Conservation (phyloP, 208 protist genomes). For the Polymyxa betae region DNA sequence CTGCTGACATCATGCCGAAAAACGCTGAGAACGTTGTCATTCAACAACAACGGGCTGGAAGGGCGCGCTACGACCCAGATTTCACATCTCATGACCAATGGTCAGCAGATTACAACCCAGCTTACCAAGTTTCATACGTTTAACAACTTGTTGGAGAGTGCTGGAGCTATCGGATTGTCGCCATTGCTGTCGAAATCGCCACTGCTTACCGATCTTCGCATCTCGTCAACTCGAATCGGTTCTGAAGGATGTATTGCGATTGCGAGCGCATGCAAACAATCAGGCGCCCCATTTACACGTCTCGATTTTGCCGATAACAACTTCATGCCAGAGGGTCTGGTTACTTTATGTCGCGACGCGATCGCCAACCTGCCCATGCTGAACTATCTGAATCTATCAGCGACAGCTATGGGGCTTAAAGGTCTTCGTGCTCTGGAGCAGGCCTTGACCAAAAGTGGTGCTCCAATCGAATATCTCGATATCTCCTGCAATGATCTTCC, state of each 20-base stretch:
- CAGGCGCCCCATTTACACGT: background rate
- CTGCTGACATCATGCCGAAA: background rate
- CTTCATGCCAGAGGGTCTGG: background rate
- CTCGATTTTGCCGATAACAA: constrained; percentile 27
- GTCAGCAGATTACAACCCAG: background rate
- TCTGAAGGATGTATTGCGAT: background rate
- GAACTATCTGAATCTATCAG: constrained; percentile 1
- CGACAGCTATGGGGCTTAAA: background rate
- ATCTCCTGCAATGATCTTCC: constrained; percentile 19
- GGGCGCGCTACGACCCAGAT: background rate
- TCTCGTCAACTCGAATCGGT: constrained; percentile 39
- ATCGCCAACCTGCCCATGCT: background rate
- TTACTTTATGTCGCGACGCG: background rate
- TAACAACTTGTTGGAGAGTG: constrained; percentile 32
- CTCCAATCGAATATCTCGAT: background rate
- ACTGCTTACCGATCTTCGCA: background rate
- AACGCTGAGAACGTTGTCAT: background rate
- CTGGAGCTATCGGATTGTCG: constrained; percentile 12
- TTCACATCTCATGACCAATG: constrained; percentile 15
- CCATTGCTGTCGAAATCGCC: background rate
- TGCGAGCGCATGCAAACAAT: background rate
- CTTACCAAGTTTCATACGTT: constrained; percentile 14
- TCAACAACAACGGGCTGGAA: constrained; percentile 50
- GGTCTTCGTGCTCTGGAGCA: background rate
- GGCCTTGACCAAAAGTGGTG: background rate